Evolutionary conservation across 1,284 basidiomycete genomes (phyloP).

Genomic region (Kalmanozyma brasiliensis): DNA sequence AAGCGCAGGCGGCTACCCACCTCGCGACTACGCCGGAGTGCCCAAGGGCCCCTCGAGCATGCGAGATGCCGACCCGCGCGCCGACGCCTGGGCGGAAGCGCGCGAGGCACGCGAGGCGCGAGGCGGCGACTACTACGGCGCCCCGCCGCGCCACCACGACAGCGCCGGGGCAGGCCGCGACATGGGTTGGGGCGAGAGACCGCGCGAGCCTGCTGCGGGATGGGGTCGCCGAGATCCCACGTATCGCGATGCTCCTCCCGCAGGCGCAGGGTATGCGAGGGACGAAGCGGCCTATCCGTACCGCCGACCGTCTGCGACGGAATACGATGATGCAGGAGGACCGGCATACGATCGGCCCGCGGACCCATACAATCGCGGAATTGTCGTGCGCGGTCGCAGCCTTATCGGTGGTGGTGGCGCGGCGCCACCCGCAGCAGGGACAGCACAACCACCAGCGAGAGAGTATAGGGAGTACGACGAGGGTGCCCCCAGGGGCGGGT

Average conservation of each 20-base stretch:
- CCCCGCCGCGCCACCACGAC: constrained; percentile 4
- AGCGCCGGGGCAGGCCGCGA: constrained; percentile 12
- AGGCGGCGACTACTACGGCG: constrained; percentile 9
- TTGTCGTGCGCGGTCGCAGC: constrained; percentile 23
- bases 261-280: constrained; percentile 3
- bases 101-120: constrained; percentile 28
- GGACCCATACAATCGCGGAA: constrained; percentile 32
- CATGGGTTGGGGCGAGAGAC: constrained; percentile 33
- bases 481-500: constrained; percentile 9
- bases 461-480: constrained; percentile 29
- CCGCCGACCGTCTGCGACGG: constrained; percentile 30
- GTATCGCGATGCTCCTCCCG: not conserved
- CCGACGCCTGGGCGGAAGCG: constrained; percentile 33
- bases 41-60: constrained; percentile 56
- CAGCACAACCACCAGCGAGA: too few species aligned
- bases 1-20: constrained; percentile 8
- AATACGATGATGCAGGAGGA: constrained; percentile 21
- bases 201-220: constrained; percentile 14
- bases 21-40: constrained; percentile 46
- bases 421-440: not conserved
- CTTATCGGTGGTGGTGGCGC: constrained; percentile 7
- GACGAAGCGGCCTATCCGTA: constrained; percentile 15
- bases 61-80: constrained; percentile 40
- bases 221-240: constrained; percentile 16
- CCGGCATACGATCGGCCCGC: constrained; percentile 26